A percentile compares a stretch with the other conserved stretches of the same genome.
phyloP scores from a whole-genome alignment of 805 yeast species.

The Candida michaelii region DNA sequence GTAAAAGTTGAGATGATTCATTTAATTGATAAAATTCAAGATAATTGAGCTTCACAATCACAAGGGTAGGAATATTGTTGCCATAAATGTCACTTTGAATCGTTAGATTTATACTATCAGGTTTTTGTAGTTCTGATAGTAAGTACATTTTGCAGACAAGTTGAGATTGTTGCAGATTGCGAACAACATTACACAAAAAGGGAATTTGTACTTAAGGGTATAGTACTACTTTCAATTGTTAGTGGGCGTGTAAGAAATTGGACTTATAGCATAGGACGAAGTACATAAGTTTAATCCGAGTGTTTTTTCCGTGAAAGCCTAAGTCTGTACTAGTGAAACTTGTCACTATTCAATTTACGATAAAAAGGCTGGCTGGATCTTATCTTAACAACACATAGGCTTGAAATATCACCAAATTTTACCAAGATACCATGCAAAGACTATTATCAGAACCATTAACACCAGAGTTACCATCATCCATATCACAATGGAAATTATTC shows the following conservation, averaged over 20 bases:
- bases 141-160: slow-evolving; percentile 16
- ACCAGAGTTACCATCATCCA: slow-evolving; percentile 17
- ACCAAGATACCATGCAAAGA: not conserved
- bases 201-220: no score
- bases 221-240: no score
- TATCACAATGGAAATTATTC: slow-evolving; percentile 24
- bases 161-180: not conserved
- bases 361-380: no score
- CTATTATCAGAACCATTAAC: slow-evolving; percentile 8
- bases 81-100: slow-evolving; percentile 14
- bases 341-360: no score
- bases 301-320: no score
- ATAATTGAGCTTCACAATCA: slow-evolving; percentile 15
- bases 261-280: no score
- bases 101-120: slow-evolving; percentile 17
- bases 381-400: no score
- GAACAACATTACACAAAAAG: slow-evolving; percentile 1
- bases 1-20: slow-evolving; percentile 1
- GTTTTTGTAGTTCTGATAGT: slow-evolving; percentile 19
- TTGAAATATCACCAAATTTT: no score
- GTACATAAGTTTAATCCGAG: no score
- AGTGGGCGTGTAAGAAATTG: no score
- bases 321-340: no score
- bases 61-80: slow-evolving; percentile 10
- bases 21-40: slow-evolving; percentile 14